phyloP scores from a whole-genome alignment of 192 early-diverging fungal genomes.

The Gryganskiella cystojenkinii region DNA sequence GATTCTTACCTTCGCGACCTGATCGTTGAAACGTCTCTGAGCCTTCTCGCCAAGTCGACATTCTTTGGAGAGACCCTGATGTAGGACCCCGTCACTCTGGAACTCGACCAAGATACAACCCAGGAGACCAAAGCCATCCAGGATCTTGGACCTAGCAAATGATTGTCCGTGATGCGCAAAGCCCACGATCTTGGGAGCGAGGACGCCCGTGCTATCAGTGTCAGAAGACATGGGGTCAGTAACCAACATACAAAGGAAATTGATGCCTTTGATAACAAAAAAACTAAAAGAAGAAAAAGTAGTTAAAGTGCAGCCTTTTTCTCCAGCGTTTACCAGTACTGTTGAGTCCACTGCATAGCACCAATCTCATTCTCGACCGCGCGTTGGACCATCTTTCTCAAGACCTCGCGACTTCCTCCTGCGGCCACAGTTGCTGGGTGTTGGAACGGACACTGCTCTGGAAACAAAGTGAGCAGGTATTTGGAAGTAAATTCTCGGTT shows the following conservation, averaged over 20 bases:
- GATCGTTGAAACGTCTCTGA: neutral
- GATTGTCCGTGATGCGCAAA: constrained; percentile 6
- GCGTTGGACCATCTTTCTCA: constrained; percentile 11
- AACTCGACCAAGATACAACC: constrained; percentile 18
- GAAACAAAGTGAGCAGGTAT: constrained; percentile 21
- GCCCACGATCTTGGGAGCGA: constrained; percentile 7
- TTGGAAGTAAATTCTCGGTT: neutral
- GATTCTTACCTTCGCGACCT: constrained; percentile 20
- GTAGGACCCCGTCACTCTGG: constrained; percentile 11
- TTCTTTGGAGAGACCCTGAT: constrained; percentile 15
- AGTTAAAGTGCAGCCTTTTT: neutral
- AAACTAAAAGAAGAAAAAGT: constrained; percentile 9
- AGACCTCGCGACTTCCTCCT: neutral
- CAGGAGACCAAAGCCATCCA: constrained; percentile 23
- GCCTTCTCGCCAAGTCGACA: neutral
- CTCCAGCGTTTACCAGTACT: constrained; percentile 2
- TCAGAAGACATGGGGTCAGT: neutral
- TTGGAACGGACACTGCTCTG: neutral
- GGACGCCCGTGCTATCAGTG: constrained; percentile 1
- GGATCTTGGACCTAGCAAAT: neutral
- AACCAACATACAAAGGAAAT: neutral
- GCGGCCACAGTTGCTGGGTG: neutral
- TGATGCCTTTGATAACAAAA: neutral
- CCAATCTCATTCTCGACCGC: constrained; percentile 35
- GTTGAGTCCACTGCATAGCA: constrained; percentile 15